Evolutionary conservation across 208 protist species (phyloP).

Genomic region (Trypanosoma congolense): DNA sequence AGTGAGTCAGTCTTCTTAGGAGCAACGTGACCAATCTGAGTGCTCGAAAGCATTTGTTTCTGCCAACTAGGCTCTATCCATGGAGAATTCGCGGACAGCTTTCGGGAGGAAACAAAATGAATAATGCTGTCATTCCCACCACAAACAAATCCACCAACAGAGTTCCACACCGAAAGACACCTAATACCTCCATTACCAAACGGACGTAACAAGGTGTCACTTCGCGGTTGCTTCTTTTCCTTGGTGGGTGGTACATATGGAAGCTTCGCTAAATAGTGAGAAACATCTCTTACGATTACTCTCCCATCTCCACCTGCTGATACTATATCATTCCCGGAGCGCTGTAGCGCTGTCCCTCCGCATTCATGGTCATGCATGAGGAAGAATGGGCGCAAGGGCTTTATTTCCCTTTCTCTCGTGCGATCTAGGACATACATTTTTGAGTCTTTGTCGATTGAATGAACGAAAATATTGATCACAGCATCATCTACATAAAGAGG

Average conservation of each 20-base stretch:
- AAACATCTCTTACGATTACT: constrained; percentile 56
- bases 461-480: constrained; percentile 61
- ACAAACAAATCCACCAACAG: constrained; percentile 24
- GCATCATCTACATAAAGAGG: constrained; percentile 40
- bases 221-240: constrained; percentile 61
- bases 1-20: neutral
- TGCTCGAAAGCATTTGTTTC: constrained; percentile 5
- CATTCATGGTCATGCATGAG: constrained; percentile 72
- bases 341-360: constrained; percentile 44
- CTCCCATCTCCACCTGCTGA: constrained; percentile 65
- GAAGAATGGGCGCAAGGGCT: constrained; percentile 61
- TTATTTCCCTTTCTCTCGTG: constrained; percentile 42
- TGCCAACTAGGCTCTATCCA: constrained; percentile 46
- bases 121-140: constrained; percentile 22
- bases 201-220: constrained; percentile 34
- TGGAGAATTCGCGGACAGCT: constrained; percentile 6
- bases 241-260: constrained; percentile 69
- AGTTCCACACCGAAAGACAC: constrained; percentile 23
- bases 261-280: constrained; percentile 55
- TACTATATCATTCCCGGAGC: constrained; percentile 33
- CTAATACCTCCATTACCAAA: constrained; percentile 48
- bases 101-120: constrained; percentile 12
- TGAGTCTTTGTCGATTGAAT: constrained; percentile 79
- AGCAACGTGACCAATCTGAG: constrained; percentile 1
- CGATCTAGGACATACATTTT: constrained; percentile 80